Evolutionary conservation across 345 rosid genomes (phyloP).

Genomic region (Populus ilicifolia): DNA sequence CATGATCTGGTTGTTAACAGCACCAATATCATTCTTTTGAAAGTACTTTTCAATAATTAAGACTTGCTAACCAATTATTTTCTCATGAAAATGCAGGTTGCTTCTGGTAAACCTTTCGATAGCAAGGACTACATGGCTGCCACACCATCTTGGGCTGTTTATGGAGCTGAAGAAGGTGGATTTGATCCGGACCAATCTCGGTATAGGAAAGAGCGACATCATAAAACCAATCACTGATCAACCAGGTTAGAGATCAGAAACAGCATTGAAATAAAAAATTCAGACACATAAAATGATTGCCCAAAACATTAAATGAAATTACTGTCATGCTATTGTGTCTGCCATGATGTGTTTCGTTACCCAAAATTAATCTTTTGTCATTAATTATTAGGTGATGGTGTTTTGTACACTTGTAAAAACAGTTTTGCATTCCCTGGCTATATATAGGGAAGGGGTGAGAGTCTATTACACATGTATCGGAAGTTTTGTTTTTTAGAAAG

Average conservation of each 20-base stretch:
- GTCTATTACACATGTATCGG: not conserved
- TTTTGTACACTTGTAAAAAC: constrained; percentile 5
- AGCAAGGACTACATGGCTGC: constrained; percentile 83
- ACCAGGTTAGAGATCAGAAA: constrained; percentile 21
- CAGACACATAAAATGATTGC: no score
- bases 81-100: constrained; percentile 44
- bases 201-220: constrained; percentile 79
- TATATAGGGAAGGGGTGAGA: not conserved
- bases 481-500: not conserved
- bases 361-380: not conserved
- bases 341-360: no score
- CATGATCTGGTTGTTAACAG: constrained; percentile 69
- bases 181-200: constrained; percentile 84
- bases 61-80: not conserved
- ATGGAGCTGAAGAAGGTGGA: constrained; percentile 94
- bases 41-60: not conserved
- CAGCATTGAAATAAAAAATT: not conserved
- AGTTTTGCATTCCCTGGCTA: constrained; percentile 12
- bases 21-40: not conserved
- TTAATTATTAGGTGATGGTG: not conserved
- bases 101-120: constrained; percentile 70
- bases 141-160: constrained; percentile 92
- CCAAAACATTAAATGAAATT: no score
- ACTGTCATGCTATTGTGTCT: no score
- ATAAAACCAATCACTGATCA: constrained; percentile 50